A percentile compares a stretch with the other conserved stretches of the same genome.
These are phyloP conservation scores for Fusarium sp. DNA, from an alignment of 2,329 filamentous ascomycete genomes.

Conservation along the genomic window DNA sequence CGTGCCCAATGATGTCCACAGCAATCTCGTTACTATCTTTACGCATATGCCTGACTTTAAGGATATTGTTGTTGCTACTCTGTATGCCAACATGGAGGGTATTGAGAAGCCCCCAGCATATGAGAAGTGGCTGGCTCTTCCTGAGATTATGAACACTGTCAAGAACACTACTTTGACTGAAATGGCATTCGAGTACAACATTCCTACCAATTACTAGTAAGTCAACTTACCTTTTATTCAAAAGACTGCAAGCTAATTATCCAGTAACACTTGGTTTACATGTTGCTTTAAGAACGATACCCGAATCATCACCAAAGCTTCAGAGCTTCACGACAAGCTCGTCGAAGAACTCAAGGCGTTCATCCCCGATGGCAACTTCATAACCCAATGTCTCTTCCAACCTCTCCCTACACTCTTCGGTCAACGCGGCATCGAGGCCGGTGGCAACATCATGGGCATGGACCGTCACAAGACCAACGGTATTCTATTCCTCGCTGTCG, in stretches of 20 bases:
- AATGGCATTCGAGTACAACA: slow-evolving; percentile 37
- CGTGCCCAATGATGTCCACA: slow-evolving; percentile 23
- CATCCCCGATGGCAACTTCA: slow-evolving; percentile 27
- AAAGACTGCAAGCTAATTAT: neutral
- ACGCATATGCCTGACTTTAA: slow-evolving; percentile 26
- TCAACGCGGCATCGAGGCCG: slow-evolving; percentile 25
- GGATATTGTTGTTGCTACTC: slow-evolving; percentile 16
- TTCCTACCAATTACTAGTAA: slow-evolving; percentile 31
- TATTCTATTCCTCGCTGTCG: slow-evolving; percentile 18
- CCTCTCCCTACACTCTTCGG: slow-evolving; percentile 23
- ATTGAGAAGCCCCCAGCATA: slow-evolving; percentile 28
- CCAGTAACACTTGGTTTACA: slow-evolving; percentile 31
- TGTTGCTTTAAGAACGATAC: slow-evolving; percentile 31
- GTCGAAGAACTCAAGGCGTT: slow-evolving; percentile 28
- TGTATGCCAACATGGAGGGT: slow-evolving; percentile 30
- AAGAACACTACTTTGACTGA: slow-evolving; percentile 32
- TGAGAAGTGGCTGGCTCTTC: slow-evolving; percentile 35
- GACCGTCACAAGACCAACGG: slow-evolving; percentile 29
- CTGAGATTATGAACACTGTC: slow-evolving; percentile 27
- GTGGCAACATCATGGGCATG: slow-evolving; percentile 31
- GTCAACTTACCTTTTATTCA: neutral
- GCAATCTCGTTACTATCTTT: slow-evolving; percentile 25
- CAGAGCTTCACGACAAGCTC: slow-evolving; percentile 23
- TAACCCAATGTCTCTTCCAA: slow-evolving; percentile 32
- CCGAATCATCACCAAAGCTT: slow-evolving; percentile 25